Evolutionary conservation across 495 filamentous ascomycete species (phyloP), one percentile per base, ranked within the genome.

Genomic region (Niebla homalea): DNA sequence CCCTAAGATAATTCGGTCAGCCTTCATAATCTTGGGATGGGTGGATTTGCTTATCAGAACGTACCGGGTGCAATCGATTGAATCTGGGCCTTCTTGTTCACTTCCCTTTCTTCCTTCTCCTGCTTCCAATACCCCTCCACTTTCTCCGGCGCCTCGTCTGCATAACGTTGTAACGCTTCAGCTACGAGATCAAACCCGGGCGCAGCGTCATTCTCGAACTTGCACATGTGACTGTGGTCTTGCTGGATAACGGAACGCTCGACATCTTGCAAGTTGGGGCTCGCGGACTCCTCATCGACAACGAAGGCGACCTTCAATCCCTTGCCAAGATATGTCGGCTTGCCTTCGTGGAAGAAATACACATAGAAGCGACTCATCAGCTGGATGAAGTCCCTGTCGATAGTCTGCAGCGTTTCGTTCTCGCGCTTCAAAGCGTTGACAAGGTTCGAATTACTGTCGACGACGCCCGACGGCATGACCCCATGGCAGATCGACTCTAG

Each of bases 171-270:
- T 12, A 94, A 67, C 0, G 81, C 81, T 29, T 81, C 84, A 1
- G 80, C 79, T 14, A 94, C 73, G 16, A 81, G 79, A 39, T 80
- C 74, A 56, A 81, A 94, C 1, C 87, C 87, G 0, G 87, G 81
- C 0, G 86, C 72, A 49, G 70, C 77, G 19, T 78, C 74, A 54
- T 77, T 79, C 26, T 84, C 81, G 53, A 92, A 94, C 58, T 87
- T 92, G 70, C 81, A 88, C 85, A 94, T 92, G 35, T 77, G 73
- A n/a, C 81, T 83, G 61, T 94, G 87, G n/a, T 78, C 81, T 1
- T 84, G 81, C 55, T 89, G 83, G 42, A 94, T 87, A 14, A 83
- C 82, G 57, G 81, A 85, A 42, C 83, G 80, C 48, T 80, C 79
- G 1, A 85, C 84, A 48, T 84, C 82, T 16, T 84, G 81, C 18